Percentiles rank a stretch among this genome's conserved stretches.
These are phyloP conservation scores for Erucastrum elatum DNA, from an alignment of 345 rosid species.

Conservation along the genomic window DNA sequence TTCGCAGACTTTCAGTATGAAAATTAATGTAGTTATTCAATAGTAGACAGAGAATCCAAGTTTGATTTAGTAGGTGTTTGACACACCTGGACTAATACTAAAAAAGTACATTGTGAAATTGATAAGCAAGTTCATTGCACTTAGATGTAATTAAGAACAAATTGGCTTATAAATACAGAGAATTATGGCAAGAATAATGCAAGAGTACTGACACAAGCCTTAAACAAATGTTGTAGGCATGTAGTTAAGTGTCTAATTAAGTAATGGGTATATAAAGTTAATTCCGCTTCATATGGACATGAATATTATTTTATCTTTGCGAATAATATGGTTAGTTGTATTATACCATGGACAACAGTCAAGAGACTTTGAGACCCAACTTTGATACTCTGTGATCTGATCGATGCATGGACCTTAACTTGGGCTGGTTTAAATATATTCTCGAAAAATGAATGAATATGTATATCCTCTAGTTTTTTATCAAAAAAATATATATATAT, in stretches of 20 bases:
- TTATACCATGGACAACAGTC: not conserved
- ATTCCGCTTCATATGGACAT: not conserved
- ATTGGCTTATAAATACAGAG: constrained; percentile 23
- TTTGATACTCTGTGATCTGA: not conserved
- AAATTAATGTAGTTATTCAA: constrained; percentile 9
- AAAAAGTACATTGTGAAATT: not conserved
- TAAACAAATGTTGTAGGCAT: not conserved
- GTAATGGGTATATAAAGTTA: not conserved
- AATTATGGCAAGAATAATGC: constrained; percentile 9
- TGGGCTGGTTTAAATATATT: not conserved
- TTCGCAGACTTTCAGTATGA: constrained; percentile 7
- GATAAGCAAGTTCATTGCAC: constrained; percentile 31
- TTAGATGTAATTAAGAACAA: not conserved
- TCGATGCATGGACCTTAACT: not conserved
- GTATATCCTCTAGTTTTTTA: not conserved
- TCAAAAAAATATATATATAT: no score
- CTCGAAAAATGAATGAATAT: not conserved
- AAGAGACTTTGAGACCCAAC: not conserved
- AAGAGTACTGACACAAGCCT: not conserved
- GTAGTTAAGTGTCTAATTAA: not conserved
- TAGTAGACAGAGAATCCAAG: constrained; percentile 21
- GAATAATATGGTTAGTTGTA: not conserved
- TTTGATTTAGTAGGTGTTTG: constrained; percentile 37
- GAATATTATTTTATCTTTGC: not conserved
- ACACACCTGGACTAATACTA: constrained; percentile 34